A percentile compares a stretch with the other conserved stretches of the same genome.
These are phyloP conservation scores for Lippia alba DNA, from an alignment of 305 asterid genomes.

Conservation along the genomic window DNA sequence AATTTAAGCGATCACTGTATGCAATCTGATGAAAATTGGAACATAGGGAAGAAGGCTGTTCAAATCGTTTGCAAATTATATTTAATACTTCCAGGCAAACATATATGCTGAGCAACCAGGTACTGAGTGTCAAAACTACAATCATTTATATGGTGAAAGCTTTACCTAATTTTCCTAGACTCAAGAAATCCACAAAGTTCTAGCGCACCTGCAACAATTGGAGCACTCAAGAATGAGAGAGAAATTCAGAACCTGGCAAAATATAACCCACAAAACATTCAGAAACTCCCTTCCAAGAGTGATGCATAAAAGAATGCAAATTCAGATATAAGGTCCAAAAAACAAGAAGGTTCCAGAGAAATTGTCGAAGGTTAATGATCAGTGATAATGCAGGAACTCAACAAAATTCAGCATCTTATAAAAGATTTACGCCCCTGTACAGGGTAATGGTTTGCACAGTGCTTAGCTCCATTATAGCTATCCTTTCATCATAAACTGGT, in stretches of 20 bases:
- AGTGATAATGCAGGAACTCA: background rate
- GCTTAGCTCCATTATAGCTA: background rate
- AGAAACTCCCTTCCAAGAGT: background rate
- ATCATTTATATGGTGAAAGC: constrained; percentile 2
- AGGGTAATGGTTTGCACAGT: background rate
- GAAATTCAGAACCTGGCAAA: constrained; percentile 5
- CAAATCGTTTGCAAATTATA: too few species aligned
- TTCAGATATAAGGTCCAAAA: background rate
- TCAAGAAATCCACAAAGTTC: constrained; percentile 86
- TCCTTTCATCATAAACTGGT: background rate
- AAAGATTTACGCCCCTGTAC: background rate
- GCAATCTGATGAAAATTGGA: constrained; percentile 5
- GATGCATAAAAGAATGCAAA: background rate
- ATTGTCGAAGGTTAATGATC: too few species aligned
- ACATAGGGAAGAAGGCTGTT: background rate
- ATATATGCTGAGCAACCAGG: constrained; percentile 1
- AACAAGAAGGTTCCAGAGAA: too few species aligned
- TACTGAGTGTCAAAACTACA: background rate
- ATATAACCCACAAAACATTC: background rate
- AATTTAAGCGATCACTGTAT: background rate
- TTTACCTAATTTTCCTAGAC: constrained; percentile 74
- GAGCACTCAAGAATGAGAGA: constrained; percentile 29
- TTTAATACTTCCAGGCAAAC: background rate
- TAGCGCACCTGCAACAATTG: constrained; percentile 73
- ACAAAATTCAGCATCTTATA: background rate